Conservation (phyloP, 805 yeast genomes). For the Teunomyces gatunensis region DNA sequence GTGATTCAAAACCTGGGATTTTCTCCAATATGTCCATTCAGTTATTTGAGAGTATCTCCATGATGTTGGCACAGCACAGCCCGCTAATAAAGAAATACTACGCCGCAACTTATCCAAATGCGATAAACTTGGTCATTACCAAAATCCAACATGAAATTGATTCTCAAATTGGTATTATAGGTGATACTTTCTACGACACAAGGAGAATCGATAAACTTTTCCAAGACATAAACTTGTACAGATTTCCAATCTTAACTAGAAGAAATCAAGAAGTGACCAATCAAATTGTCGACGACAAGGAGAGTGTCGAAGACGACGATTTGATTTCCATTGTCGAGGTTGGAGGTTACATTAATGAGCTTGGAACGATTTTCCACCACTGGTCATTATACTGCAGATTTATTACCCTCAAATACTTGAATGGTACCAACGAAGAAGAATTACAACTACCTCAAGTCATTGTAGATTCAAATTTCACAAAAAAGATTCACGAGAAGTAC, state of each 20-base stretch:
- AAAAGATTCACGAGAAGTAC: slow-evolving; percentile 51
- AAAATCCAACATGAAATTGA: slow-evolving; percentile 86
- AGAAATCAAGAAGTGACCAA: slow-evolving; percentile 13
- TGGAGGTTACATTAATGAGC: slow-evolving; percentile 66
- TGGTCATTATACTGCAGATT: slow-evolving; percentile 83
- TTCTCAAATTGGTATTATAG: slow-evolving; percentile 83
- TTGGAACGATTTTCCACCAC: slow-evolving; percentile 73
- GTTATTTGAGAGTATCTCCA: slow-evolving; percentile 79
- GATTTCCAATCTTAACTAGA: slow-evolving; percentile 25
- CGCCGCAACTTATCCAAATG: slow-evolving; percentile 46
- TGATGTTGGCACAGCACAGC: slow-evolving; percentile 82
- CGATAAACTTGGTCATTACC: slow-evolving; percentile 65
- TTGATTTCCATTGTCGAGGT: slow-evolving; percentile 57
- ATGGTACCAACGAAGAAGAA: slow-evolving; percentile 14
- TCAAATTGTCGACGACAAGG: slow-evolving; percentile 11
- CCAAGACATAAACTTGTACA: slow-evolving; percentile 53
- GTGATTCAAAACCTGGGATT: slow-evolving; percentile 41
- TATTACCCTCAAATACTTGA: slow-evolving; percentile 60
- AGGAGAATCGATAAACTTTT: slow-evolving; percentile 56
- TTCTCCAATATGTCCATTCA: slow-evolving; percentile 61
- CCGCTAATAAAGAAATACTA: slow-evolving; percentile 73
- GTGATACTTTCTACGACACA: slow-evolving; percentile 81
- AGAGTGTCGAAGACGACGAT: slow-evolving; percentile 30
- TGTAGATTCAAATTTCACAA: slow-evolving; percentile 50
- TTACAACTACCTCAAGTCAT: slow-evolving; percentile 52